These are phyloP conservation scores for Heterobasidion irregulare DNA, from an alignment of 1,284 basidiomycete genomes.

Conservation along the genomic window DNA sequence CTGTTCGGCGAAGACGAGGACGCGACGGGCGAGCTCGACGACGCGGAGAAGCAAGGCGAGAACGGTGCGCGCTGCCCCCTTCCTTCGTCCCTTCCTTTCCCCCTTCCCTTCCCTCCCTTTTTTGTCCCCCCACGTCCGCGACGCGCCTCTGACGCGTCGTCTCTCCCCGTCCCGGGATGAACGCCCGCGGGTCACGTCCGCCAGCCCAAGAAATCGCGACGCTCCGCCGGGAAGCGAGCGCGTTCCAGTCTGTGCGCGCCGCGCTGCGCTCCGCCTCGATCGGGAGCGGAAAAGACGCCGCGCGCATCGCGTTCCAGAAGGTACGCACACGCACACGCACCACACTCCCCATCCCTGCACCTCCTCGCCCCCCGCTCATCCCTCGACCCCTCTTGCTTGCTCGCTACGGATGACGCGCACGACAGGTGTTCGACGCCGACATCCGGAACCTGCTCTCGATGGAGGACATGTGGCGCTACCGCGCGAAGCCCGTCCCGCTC, in stretches of 20 bases:
- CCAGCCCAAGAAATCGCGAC: constrained; percentile 86
- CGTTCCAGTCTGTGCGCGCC: constrained; percentile 75
- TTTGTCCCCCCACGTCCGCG: too few relatives aligned
- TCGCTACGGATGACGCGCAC: too few relatives aligned
- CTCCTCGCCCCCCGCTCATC: neutral
- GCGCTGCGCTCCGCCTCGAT: constrained; percentile 39
- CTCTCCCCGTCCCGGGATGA: too few relatives aligned
- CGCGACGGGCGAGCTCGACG: constrained; percentile 70
- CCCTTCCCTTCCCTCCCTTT: neutral
- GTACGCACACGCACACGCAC: too few relatives aligned
- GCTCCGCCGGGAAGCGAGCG: constrained; percentile 82
- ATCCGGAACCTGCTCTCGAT: constrained; percentile 86
- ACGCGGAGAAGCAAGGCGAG: constrained; percentile 82
- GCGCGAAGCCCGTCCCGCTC: constrained; percentile 79
- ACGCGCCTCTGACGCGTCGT: too few relatives aligned
- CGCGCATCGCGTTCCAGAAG: constrained; percentile 80
- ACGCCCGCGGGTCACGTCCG: neutral
- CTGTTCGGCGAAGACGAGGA: constrained; percentile 90
- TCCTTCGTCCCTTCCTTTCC: constrained; percentile 5
- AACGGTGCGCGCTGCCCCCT: constrained; percentile 74
- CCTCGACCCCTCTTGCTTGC: neutral
- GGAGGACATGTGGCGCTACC: constrained; percentile 97
- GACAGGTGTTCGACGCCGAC: constrained; percentile 82
- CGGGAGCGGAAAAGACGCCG: constrained; percentile 40
- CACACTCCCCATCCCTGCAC: too few relatives aligned